A percentile compares a stretch with the other conserved stretches of the same genome.
Conservation (phyloP, 805 yeast genomes). For the Metschnikowia kofuensis region DNA sequence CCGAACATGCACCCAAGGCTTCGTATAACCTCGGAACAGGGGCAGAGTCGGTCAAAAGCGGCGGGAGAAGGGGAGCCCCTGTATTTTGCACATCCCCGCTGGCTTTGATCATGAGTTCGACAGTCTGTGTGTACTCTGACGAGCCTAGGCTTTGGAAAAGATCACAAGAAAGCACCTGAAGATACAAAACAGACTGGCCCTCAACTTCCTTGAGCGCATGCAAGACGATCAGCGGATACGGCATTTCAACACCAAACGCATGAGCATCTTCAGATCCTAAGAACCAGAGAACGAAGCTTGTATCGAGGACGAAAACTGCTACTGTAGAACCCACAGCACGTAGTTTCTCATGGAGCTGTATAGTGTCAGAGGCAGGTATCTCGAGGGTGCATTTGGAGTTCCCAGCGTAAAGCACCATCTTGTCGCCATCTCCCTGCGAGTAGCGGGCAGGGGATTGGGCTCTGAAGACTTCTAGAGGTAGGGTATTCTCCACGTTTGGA, state of each 20-base stretch:
- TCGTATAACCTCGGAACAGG: slow-evolving; percentile 24
- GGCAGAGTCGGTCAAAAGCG: slow-evolving; percentile 4
- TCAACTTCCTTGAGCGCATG: slow-evolving; percentile 29
- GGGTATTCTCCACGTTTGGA: slow-evolving; percentile 44
- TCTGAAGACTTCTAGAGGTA: slow-evolving; percentile 29
- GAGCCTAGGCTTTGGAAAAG: slow-evolving; percentile 11
- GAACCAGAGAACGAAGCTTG: slow-evolving; percentile 33
- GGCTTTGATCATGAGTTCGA: slow-evolving; percentile 13
- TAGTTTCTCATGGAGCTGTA: not conserved
- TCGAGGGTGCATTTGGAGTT: slow-evolving; percentile 19
- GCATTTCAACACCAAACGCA: slow-evolving; percentile 29
- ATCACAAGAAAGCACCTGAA: slow-evolving; percentile 30
- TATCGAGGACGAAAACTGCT: slow-evolving; percentile 34
- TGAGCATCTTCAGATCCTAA: not conserved
- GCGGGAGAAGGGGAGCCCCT: not conserved
- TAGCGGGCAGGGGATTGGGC: slow-evolving; percentile 39
- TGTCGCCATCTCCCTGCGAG: slow-evolving; percentile 35
- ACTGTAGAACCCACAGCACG: slow-evolving; percentile 10
- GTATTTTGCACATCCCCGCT: too few relatives aligned
- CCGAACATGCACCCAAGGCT: slow-evolving; percentile 37
- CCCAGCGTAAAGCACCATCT: slow-evolving; percentile 41
- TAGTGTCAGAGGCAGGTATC: slow-evolving; percentile 12
- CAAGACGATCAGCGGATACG: slow-evolving; percentile 32
- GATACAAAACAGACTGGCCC: slow-evolving; percentile 21
- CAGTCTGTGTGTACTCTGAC: slow-evolving; percentile 21